These are phyloP conservation scores for Alternaria brassicae DNA, from an alignment of 2,329 filamentous ascomycete species.

Conservation along the genomic window DNA sequence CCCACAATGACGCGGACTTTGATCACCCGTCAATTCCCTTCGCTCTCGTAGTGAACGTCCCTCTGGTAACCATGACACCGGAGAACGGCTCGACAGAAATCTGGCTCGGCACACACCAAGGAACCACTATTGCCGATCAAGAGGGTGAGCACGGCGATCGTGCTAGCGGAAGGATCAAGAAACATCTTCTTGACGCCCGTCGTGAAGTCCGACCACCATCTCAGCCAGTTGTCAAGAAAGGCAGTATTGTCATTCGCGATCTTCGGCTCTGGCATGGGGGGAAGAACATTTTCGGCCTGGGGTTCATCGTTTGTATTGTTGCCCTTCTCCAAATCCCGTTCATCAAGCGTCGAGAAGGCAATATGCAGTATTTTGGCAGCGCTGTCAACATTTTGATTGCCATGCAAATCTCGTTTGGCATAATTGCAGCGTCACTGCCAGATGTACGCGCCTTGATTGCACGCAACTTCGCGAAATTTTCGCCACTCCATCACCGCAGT, in stretches of 20 bases:
- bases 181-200: slow-evolving; percentile 29
- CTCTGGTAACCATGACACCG: slow-evolving; percentile 54
- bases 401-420: slow-evolving; percentile 35
- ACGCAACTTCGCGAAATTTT: slow-evolving; percentile 28
- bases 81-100: slow-evolving; percentile 60
- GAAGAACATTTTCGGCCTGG: slow-evolving; percentile 46
- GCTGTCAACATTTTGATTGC: slow-evolving; percentile 38
- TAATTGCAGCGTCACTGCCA: slow-evolving; percentile 36
- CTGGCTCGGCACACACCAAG: slow-evolving; percentile 58
- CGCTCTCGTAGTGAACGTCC: slow-evolving; percentile 57
- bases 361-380: slow-evolving; percentile 32
- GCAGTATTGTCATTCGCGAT: slow-evolving; percentile 56
- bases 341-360: slow-evolving; percentile 28
- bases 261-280: slow-evolving; percentile 60
- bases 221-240: slow-evolving; percentile 51
- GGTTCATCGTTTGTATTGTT: slow-evolving; percentile 37
- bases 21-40: slow-evolving; percentile 51
- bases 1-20: slow-evolving; percentile 46
- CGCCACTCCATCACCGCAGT: slow-evolving; percentile 33
- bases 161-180: slow-evolving; percentile 41
- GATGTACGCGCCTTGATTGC: slow-evolving; percentile 35
- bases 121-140: slow-evolving; percentile 46
- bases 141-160: slow-evolving; percentile 51
- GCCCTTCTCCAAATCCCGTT: slow-evolving; percentile 40
- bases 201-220: slow-evolving; percentile 25